A percentile compares a stretch with the other conserved stretches of the same genome.
These are phyloP conservation scores for Cryptococcus sp. DNA, from an alignment of 1,284 basidiomycete species.

Conservation along the genomic window DNA sequence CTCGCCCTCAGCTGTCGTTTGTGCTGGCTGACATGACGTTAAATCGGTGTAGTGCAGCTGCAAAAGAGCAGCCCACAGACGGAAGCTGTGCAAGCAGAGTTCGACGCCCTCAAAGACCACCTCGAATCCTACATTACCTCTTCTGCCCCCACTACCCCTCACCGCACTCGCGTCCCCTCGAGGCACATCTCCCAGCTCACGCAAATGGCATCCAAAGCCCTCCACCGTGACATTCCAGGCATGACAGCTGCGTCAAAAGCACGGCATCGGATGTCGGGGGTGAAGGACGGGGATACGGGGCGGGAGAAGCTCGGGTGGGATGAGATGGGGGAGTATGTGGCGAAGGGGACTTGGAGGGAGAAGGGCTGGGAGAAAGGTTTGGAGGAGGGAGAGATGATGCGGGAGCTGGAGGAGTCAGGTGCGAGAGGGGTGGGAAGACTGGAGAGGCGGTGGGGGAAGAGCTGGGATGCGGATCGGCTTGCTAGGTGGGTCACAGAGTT, in stretches of 20 bases:
- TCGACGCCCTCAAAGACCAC: conserved; percentile 88
- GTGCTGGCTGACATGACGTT: conserved; percentile 5
- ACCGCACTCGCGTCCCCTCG: conserved; percentile 24
- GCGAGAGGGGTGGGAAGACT: conserved; percentile 64
- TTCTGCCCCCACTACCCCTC: conserved; percentile 18
- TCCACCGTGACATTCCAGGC: conserved; percentile 36
- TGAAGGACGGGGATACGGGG: conserved; percentile 2
- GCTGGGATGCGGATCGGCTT: conserved; percentile 68
- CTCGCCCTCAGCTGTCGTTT: no score
- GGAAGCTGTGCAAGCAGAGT: conserved; percentile 72
- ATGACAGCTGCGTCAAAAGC: conserved; percentile 18
- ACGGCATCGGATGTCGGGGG: neutral
- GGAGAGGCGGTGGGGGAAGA: conserved; percentile 74
- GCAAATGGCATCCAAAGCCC: conserved; percentile 41
- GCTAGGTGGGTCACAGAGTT: conserved; percentile 59
- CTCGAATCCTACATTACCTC: conserved; percentile 72
- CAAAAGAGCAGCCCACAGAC: conserved; percentile 82
- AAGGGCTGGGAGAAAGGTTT: conserved; percentile 20
- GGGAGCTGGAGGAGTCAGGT: conserved; percentile 60
- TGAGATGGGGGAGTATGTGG: conserved; percentile 37
- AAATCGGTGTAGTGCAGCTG: conserved; percentile 63
- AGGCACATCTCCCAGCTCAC: conserved; percentile 45
- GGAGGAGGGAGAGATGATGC: conserved; percentile 50
- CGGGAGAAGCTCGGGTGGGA: conserved; percentile 35
- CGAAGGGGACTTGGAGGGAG: conserved; percentile 36